phyloP scores from a whole-genome alignment of 1,284 basidiomycete species.

The Trametes pubescens region DNA sequence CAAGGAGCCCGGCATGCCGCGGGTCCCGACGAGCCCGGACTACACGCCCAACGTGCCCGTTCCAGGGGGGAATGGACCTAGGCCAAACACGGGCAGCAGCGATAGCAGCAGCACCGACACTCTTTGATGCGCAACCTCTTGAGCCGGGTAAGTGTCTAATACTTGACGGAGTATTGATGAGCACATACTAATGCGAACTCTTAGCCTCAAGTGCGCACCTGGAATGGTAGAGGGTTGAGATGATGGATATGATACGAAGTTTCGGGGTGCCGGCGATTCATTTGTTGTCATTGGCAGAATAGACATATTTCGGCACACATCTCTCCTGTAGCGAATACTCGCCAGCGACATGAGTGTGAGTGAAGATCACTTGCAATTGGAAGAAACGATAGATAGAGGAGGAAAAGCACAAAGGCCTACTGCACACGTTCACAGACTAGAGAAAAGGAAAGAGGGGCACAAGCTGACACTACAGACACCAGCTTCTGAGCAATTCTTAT shows the following conservation, averaged over 20 bases:
- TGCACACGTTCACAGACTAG: constrained; percentile 20
- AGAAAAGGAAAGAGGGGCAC: constrained; percentile 1
- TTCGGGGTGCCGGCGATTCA: neutral
- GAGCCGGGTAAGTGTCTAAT: neutral
- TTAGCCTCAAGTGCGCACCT: neutral
- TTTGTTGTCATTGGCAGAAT: neutral
- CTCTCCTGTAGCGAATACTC: neutral
- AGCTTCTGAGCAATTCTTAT: constrained; percentile 8
- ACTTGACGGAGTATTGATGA: neutral
- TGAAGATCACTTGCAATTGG: constrained; percentile 11
- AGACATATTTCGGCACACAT: neutral
- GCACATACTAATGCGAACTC: neutral
- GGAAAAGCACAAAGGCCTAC: constrained; percentile 22
- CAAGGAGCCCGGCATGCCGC: neutral
- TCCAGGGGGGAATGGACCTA: neutral
- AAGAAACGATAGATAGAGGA: constrained; percentile 28
- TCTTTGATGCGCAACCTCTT: neutral
- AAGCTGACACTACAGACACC: constrained; percentile 20
- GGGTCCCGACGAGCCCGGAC: neutral
- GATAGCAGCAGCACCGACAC: neutral
- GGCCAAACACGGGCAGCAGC: neutral
- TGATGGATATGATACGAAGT: neutral
- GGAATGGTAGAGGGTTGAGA: neutral
- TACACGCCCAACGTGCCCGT: neutral
- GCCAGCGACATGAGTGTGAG: neutral